Evolutionary conservation across 345 rosid species (phyloP).

Genomic region (Aegle marmelos): DNA sequence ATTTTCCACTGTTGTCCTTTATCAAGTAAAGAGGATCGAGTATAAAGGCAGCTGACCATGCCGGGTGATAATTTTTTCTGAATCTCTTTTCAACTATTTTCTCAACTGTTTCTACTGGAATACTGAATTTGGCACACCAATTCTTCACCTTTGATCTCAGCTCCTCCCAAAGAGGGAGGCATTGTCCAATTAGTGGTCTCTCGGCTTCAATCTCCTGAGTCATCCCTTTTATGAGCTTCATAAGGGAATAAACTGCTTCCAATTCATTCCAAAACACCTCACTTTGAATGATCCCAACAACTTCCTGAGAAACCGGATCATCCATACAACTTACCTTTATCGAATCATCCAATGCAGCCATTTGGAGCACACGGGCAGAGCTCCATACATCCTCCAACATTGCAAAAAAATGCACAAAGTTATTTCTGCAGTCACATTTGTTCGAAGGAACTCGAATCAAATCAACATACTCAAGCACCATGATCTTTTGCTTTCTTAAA

Average conservation of each 20-base stretch:
- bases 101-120: constrained; percentile 39
- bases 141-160: constrained; percentile 47
- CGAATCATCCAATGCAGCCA: constrained; percentile 44
- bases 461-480: constrained; percentile 39
- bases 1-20: constrained; percentile 45
- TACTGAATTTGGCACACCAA: constrained; percentile 46
- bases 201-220: constrained; percentile 49
- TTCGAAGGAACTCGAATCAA: constrained; percentile 40
- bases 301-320: constrained; percentile 42
- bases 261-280: constrained; percentile 53
- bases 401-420: constrained; percentile 25
- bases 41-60: constrained; percentile 58
- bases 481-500: constrained; percentile 40
- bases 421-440: constrained; percentile 36
- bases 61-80: constrained; percentile 55
- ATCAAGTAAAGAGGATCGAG: constrained; percentile 53
- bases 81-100: constrained; percentile 54
- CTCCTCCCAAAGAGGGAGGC: constrained; percentile 60
- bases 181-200: constrained; percentile 49
- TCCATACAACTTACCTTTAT: constrained; percentile 34
- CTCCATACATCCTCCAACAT: constrained; percentile 51
- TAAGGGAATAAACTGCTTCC: constrained; percentile 47
- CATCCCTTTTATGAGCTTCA: constrained; percentile 47
- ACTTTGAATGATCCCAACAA: constrained; percentile 38
- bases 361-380: constrained; percentile 39